Base-by-base conservation (phyloP, 2,329 filamentous ascomycete species). In the Endoconidiophora polonica region DNA sequence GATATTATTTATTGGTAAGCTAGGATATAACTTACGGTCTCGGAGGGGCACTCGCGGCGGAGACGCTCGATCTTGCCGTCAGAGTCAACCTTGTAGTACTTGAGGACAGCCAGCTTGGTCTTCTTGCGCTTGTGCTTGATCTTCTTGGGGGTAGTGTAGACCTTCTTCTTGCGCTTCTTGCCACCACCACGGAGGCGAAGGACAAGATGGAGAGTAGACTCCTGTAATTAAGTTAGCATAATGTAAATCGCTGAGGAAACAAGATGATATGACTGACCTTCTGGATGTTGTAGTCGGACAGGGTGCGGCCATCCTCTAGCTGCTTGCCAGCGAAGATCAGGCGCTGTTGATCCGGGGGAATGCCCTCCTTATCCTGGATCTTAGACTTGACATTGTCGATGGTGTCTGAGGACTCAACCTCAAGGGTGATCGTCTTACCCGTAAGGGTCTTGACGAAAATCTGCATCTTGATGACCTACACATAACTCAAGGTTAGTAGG, bases 71-170 rank as follows among this genome's bases (percentile, higher is more conserved):
- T 96, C 83, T 96, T 96, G 73, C 93, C 91, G 66, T 98, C 91
- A 63, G 85, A 86, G 72, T 96, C 91, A 64, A 98, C 91, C 86
- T 98, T 98, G 86, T 98, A 98, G 86, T 98, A 98, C 83, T 98
- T 98, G 72, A 98, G 88, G 62, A 98, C 90, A 65, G 91, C 91
- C 71, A 98, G 77, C 84, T 98, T 98, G 81, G 85, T 94, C 90
- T 98, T 98, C 87, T 96, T 98, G 78, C 87, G 84, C 88, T 98
- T 98, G 83, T 98, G 91, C 91, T 98, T 98, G 84, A 98, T 98
- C 87, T 98, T 98, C 88, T 98, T 98, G 71, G 91, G 91, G 66
- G 91, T 98, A 69, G 86, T 96, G 85, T 98, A 98, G 62, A 98
- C 91, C 88, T 98, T 98, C 87, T 94, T 94, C 86, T 98, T 98